A percentile compares a stretch with the other conserved stretches of the same genome.
Conservation (phyloP, 805 yeast species). For the Kodamaea restingae region DNA sequence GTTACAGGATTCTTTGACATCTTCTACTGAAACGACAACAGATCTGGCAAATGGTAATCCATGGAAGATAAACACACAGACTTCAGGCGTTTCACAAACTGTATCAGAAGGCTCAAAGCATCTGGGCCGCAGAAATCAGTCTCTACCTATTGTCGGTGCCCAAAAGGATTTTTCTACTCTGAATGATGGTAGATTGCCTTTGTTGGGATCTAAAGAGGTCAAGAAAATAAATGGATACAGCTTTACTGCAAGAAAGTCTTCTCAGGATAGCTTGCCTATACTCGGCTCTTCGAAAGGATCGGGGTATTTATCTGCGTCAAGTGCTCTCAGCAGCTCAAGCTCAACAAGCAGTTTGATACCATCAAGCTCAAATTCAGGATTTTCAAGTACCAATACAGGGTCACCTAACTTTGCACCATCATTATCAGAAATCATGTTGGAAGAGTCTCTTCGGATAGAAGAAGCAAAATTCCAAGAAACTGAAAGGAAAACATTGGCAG, state of each 20-base stretch:
- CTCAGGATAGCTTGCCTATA: neutral
- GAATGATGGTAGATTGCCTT: slow-evolving; percentile 2
- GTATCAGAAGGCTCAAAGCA: no score
- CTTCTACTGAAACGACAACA: neutral
- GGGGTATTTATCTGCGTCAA: neutral
- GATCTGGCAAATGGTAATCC: slow-evolving; percentile 1
- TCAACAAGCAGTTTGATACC: slow-evolving; percentile 3
- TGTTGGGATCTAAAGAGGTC: slow-evolving; percentile 5
- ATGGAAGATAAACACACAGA: no score
- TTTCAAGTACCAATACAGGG: neutral
- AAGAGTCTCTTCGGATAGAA: slow-evolving; percentile 41
- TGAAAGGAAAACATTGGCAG: slow-evolving; percentile 50
- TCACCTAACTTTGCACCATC: slow-evolving; percentile 21
- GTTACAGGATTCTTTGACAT: slow-evolving; percentile 11
- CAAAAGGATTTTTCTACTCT: no score
- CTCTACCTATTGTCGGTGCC: no score
- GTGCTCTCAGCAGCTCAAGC: slow-evolving; percentile 6
- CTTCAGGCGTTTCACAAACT: no score
- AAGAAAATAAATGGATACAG: neutral
- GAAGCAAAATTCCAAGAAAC: slow-evolving; percentile 24
- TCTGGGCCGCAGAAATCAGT: neutral
- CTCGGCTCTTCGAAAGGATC: neutral
- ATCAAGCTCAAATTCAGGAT: neutral
- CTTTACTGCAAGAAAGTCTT: neutral
- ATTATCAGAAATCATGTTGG: slow-evolving; percentile 42